A percentile compares a stretch with the other conserved stretches of the same genome.
phyloP scores from a whole-genome alignment of 2,329 filamentous ascomycete species.

The Blumeriella jaapii region DNA sequence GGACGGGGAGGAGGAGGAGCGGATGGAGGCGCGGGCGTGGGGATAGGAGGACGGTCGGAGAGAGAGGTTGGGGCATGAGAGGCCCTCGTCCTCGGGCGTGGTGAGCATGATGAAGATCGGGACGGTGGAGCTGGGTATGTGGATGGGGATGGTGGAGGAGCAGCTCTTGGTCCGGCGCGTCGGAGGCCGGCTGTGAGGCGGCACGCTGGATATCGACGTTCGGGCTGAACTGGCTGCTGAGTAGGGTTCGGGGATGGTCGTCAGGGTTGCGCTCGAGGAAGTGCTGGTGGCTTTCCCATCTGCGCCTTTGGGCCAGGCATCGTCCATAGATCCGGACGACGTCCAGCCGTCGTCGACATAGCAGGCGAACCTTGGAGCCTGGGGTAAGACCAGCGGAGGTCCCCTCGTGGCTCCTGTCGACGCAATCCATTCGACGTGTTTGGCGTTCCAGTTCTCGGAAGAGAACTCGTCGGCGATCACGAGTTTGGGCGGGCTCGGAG shows the following conservation, averaged over 20 bases:
- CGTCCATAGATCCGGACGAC: slow-evolving; percentile 1
- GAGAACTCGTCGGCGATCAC: slow-evolving; percentile 1
- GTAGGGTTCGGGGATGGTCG: neutral
- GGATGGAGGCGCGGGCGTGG: neutral
- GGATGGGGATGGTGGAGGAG: slow-evolving; percentile 8
- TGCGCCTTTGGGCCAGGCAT: neutral
- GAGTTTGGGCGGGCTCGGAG: neutral
- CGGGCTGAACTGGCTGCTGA: neutral
- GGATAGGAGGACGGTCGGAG: neutral
- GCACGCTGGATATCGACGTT: neutral
- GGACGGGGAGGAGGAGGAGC: neutral
- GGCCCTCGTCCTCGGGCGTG: slow-evolving; percentile 11
- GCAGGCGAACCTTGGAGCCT: neutral
- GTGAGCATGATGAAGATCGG: slow-evolving; percentile 21
- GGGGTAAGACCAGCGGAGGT: neutral
- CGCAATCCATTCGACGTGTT: too few relatives aligned
- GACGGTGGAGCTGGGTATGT: slow-evolving; percentile 3
- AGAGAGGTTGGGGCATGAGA: neutral
- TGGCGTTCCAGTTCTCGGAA: neutral
- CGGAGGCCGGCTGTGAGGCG: neutral
- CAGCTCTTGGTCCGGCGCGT: neutral
- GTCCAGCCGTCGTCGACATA: neutral
- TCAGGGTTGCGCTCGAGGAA: neutral
- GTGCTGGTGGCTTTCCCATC: neutral
- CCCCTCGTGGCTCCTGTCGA: neutral